Evolutionary conservation across 2,329 filamentous ascomycete genomes (phyloP).

Genomic region (Diplodia sapinea): DNA sequence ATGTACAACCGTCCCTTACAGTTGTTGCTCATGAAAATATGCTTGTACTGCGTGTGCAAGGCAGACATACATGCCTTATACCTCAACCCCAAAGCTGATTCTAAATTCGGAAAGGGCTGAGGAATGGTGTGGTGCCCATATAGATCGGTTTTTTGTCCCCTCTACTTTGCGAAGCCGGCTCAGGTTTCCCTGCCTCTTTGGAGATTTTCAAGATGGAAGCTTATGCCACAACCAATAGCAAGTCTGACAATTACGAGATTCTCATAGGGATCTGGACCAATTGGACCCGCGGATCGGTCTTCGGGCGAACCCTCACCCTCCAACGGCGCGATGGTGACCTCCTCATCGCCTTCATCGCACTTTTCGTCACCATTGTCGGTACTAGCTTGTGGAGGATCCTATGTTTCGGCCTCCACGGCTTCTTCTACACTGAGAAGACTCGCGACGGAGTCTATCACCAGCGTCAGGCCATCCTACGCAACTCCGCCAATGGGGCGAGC

Average conservation of each 20-base stretch:
- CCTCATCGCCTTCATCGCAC: slow-evolving; percentile 46
- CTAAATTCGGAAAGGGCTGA: neutral
- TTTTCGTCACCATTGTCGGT: slow-evolving; percentile 41
- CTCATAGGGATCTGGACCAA: slow-evolving; percentile 44
- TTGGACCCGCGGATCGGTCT: slow-evolving; percentile 41
- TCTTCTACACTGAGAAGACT: slow-evolving; percentile 31
- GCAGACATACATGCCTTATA: neutral
- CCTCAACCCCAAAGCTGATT: neutral
- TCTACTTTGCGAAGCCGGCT: neutral
- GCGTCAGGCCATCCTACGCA: slow-evolving; percentile 31
- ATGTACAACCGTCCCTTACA: neutral
- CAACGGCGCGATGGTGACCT: slow-evolving; percentile 39
- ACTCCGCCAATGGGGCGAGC: slow-evolving; percentile 21
- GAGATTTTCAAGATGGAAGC: neutral
- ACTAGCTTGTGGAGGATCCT: slow-evolving; percentile 36
- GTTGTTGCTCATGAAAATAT: neutral
- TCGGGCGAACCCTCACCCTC: slow-evolving; percentile 45
- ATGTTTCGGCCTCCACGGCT: slow-evolving; percentile 36
- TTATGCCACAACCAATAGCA: neutral
- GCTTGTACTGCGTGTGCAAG: neutral
- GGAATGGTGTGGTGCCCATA: neutral
- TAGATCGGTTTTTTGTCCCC: neutral
- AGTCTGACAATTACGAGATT: slow-evolving; percentile 25
- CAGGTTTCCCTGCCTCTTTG: neutral
- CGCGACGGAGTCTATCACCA: slow-evolving; percentile 40